Percentiles rank a stretch among this genome's conserved stretches.
These are phyloP conservation scores for Platanthera zijinensis DNA, from an alignment of 106 monocot genomes.

Conservation along the genomic window DNA sequence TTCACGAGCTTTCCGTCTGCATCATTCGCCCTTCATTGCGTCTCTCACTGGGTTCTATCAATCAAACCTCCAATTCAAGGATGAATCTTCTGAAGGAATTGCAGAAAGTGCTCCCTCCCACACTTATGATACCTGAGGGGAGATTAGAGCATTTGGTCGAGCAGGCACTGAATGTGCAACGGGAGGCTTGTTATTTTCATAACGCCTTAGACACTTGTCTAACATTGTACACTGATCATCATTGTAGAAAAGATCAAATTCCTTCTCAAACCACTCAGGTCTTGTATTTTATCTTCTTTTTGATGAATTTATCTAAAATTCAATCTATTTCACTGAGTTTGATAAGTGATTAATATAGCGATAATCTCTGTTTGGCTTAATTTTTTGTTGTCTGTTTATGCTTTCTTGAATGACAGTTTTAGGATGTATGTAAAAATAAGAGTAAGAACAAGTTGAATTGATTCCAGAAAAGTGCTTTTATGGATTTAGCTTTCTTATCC, in stretches of 20 bases:
- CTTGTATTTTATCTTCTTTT: background rate
- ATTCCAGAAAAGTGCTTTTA: background rate
- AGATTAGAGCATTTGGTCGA: constrained; percentile 65
- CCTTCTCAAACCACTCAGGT: constrained; percentile 62
- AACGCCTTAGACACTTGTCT: constrained; percentile 41
- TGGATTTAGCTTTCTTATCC: background rate
- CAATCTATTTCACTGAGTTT: background rate
- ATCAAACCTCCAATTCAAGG: constrained; percentile 23
- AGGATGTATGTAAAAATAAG: background rate
- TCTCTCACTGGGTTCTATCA: constrained; percentile 21
- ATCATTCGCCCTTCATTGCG: constrained; percentile 35
- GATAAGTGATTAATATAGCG: background rate
- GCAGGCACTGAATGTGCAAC: constrained; percentile 54
- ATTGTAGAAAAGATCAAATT: constrained; percentile 56
- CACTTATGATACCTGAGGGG: constrained; percentile 50
- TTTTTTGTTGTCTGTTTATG: background rate
- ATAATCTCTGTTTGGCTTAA: background rate
- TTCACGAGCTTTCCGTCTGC: constrained; percentile 45
- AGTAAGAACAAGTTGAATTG: background rate
- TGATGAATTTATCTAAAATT: background rate
- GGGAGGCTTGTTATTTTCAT: constrained; percentile 54
- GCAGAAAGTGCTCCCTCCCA: constrained; percentile 53
- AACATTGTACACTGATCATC: constrained; percentile 66
- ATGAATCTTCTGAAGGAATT: constrained; percentile 53
- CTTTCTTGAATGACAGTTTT: background rate